These are phyloP conservation scores for Daldinia concentrica DNA, from an alignment of 495 filamentous ascomycete species.

Conservation along the genomic window DNA sequence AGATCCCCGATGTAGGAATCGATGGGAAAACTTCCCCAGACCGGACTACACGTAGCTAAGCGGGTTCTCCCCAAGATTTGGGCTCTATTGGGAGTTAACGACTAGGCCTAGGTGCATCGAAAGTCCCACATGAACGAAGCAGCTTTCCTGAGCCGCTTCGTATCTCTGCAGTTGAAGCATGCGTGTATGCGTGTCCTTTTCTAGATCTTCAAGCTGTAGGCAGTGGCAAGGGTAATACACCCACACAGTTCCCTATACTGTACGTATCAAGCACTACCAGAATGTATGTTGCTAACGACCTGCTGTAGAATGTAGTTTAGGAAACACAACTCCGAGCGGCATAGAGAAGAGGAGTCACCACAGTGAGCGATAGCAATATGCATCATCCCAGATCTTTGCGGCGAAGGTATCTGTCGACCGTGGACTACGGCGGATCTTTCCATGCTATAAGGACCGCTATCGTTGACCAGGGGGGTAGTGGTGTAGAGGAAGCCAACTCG, in stretches of 20 bases:
- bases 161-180: constrained; percentile 44
- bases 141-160: constrained; percentile 42
- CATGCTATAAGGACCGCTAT: constrained; percentile 16
- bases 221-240: constrained; percentile 33
- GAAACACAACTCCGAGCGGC: constrained; percentile 11
- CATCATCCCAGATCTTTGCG: constrained; percentile 32
- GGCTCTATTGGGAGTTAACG: constrained; percentile 40
- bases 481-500: constrained; percentile 18
- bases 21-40: constrained; percentile 41
- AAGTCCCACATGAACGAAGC: constrained; percentile 34
- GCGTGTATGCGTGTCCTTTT: constrained; percentile 44
- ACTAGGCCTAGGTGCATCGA: constrained; percentile 35
- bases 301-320: constrained; percentile 27
- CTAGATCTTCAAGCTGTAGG: constrained; percentile 39
- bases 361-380: constrained; percentile 26
- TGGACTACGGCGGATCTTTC: constrained; percentile 27
- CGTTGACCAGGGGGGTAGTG: constrained; percentile 18
- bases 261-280: constrained; percentile 24
- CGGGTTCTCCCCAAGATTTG: constrained; percentile 43
- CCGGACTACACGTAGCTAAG: constrained; percentile 43
- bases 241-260: constrained; percentile 43
- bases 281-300: constrained; percentile 19
- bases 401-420: constrained; percentile 21
- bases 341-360: constrained; percentile 12
- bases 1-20: constrained; percentile 44